Base-by-base conservation (phyloP, 805 yeast genomes). In the Sugiyamaella boreocaroliniensis region DNA sequence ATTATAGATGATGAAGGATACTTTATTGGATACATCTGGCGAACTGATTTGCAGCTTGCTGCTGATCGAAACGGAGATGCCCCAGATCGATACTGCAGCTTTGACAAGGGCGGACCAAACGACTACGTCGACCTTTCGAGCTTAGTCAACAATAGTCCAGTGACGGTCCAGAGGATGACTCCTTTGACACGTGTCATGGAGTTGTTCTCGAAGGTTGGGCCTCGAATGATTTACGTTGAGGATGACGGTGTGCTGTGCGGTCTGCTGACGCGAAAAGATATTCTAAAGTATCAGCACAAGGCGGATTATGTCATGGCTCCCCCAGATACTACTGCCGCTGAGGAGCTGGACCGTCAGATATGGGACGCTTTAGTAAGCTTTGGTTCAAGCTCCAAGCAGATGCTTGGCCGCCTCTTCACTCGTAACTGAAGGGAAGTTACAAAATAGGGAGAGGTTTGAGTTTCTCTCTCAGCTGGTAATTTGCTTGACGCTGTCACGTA, bases 191-290 rank as follows among this genome's bases (percentile, higher is more conserved):
- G 78, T 26, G 76, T 84, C 1, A 68, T 83, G 54, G 84, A 85
- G 37, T 68, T 89, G 20, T 92, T 93, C 65, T 77, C 80, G 54
- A 82, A 84, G 58, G 64, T 89, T 29, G 97, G 98, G 0, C 96
- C 97, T 8, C 73, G 86, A 44, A 77, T 82, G 29, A 75, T 93
- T 1, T 73, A 85, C 43, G 83, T 87, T 1, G 85, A 83, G 51
- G 75, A 80, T 9, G 93, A 90, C 1, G 56, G 64, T 1, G 63
- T 88, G 15, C 50, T 59, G 2, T 75, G 75, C 14, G 99, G 99
- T 0, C 63, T 88, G n/a, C 70, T 95, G 1, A 88, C 96, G 0
- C 76, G 90, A 53, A 93, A 93, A 62, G 98, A 90, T 63, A 73
- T 92, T 15, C 68, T 90, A 49, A 74, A 83, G 55, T 88, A 61